Conservation (phyloP, 257 asterid genomes). For the Nicotiana attenuata region DNA sequence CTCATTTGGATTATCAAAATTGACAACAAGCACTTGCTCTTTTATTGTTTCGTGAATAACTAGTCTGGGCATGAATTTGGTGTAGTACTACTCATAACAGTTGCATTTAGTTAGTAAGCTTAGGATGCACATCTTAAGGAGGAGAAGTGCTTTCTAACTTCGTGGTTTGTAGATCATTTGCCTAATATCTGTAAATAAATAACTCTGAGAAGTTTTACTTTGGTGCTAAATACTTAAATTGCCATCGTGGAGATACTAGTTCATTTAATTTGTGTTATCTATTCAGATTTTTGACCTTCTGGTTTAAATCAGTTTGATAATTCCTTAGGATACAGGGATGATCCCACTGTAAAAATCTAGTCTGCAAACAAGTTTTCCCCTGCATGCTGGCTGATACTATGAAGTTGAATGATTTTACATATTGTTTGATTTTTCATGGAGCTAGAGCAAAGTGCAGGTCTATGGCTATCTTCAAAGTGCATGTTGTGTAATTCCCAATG, state of each 20-base stretch:
- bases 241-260: neutral
- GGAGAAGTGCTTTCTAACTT: neutral
- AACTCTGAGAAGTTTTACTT: neutral
- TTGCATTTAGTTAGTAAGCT: neutral
- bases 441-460: neutral
- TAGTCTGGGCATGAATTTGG: neutral
- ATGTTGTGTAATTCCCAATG: neutral
- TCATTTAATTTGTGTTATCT: neutral
- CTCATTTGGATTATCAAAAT: neutral
- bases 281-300: neutral
- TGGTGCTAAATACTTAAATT: neutral
- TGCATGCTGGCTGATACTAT: neutral
- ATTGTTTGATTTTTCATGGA: neutral
- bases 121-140: neutral
- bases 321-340: neutral
- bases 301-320: neutral
- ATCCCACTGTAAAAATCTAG: neutral
- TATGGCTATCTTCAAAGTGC: neutral
- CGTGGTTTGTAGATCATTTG: neutral
- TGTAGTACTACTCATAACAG: neutral
- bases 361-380: neutral
- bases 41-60: neutral
- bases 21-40: neutral
- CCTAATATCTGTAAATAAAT: neutral
- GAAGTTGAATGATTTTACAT: neutral